Percentiles rank a stretch among this genome's conserved stretches.
Evolutionary conservation across 257 asterid species (phyloP).

Genomic region (Fraxinus anomala): DNA sequence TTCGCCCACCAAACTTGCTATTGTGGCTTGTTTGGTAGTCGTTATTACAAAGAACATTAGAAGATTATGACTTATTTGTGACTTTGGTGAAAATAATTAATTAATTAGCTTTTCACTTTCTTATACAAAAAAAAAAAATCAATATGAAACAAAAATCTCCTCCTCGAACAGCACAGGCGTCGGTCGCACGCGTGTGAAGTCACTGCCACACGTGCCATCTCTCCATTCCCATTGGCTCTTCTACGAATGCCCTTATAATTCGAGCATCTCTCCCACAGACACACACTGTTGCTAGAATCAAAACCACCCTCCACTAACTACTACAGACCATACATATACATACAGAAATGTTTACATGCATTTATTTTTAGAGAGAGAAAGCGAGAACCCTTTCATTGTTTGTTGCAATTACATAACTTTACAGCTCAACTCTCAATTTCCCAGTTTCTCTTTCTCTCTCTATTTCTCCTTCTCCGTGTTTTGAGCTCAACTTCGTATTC

Average conservation of each 20-base stretch:
- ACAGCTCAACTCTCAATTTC: slow-evolving; percentile 52
- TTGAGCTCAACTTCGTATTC: slow-evolving; percentile 35
- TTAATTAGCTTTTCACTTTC: too few species aligned
- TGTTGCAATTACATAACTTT: slow-evolving; percentile 54
- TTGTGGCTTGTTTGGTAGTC: too few species aligned
- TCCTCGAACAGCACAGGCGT: slow-evolving; percentile 21
- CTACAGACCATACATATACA: slow-evolving; percentile 26
- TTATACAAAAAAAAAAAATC: too few species aligned
- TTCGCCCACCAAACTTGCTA: too few species aligned
- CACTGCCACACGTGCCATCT: slow-evolving; percentile 47
- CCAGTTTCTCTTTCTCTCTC: slow-evolving; percentile 27
- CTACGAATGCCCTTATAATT: slow-evolving; percentile 27
- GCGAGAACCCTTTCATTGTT: slow-evolving; percentile 36
- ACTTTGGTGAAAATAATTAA: too few species aligned
- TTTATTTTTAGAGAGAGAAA: slow-evolving; percentile 46
- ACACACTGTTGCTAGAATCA: slow-evolving; percentile 28
- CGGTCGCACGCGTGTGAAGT: slow-evolving; percentile 56
- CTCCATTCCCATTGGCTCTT: slow-evolving; percentile 26
- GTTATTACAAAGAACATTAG: too few species aligned
- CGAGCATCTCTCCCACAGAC: slow-evolving; percentile 24
- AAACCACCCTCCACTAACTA: slow-evolving; percentile 21
- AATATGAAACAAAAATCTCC: slow-evolving; percentile 4
- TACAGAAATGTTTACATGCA: slow-evolving; percentile 20
- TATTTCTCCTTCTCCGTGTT: not conserved
- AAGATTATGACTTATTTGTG: too few species aligned